Percentiles rank a stretch among this genome's conserved stretches.
phyloP scores from a whole-genome alignment of 2,329 filamentous ascomycete species.

The Ophiostoma populinum region DNA sequence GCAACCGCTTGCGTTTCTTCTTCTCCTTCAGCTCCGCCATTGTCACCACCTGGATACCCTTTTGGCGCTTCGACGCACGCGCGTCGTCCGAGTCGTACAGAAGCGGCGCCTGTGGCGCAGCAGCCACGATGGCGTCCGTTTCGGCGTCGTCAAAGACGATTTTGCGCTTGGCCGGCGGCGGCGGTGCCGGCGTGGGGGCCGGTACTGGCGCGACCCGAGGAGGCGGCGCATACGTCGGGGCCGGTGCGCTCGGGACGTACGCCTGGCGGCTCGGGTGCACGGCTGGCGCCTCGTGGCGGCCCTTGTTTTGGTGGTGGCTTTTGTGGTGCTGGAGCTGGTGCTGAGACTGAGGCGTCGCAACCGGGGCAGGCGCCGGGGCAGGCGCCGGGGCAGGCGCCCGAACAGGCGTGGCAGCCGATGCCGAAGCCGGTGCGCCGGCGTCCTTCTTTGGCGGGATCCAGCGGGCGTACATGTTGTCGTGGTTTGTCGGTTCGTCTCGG shows the following conservation, averaged over 20 bases:
- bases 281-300: not conserved
- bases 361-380: no score
- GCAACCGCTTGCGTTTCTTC: constrained; percentile 9
- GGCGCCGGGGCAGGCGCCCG: no score
- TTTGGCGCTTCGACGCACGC: constrained; percentile 4
- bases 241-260: not conserved
- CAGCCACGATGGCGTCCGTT: constrained; percentile 2
- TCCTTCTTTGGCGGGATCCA: constrained; percentile 19
- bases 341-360: not conserved
- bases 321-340: not conserved
- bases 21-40: constrained; percentile 2
- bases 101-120: not conserved
- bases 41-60: not conserved
- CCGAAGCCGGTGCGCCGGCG: not conserved
- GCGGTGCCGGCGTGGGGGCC: constrained; percentile 5
- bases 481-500: not conserved
- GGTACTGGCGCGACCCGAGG: constrained; percentile 6
- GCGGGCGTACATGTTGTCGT: constrained; percentile 17
- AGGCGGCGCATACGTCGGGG: no score
- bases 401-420: no score
- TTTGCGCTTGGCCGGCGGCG: constrained; percentile 7
- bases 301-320: no score
- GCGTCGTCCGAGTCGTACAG: constrained; percentile 2
- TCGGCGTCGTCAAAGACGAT: constrained; percentile 14
- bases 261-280: not conserved